A percentile compares a stretch with the other conserved stretches of the same genome.
Conservation (phyloP, 164 flowering plant species). For the Cinnamomum chago region DNA sequence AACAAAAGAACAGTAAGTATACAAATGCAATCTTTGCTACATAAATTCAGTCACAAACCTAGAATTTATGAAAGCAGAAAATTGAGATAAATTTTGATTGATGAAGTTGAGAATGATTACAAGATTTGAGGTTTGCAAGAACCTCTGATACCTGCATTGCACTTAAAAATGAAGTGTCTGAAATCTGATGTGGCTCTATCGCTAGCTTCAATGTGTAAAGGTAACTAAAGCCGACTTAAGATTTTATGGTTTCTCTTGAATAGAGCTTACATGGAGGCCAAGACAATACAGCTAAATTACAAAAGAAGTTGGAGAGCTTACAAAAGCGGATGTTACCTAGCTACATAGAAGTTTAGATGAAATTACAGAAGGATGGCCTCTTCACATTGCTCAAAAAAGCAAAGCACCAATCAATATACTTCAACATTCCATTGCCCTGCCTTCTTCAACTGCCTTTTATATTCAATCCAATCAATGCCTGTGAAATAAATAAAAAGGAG, state of each 20-base stretch:
- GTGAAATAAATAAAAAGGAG: conserved; percentile 7
- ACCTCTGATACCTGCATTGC: background rate
- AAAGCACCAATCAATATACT: conserved; percentile 51
- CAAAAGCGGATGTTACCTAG: conserved; percentile 16
- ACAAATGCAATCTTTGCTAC: too few relatives aligned
- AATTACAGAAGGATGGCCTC: conserved; percentile 12
- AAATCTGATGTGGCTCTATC: background rate
- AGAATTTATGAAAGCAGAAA: background rate
- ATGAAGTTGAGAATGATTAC: conserved; percentile 18
- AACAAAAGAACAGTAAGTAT: too few relatives aligned
- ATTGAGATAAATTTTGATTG: conserved; percentile 15
- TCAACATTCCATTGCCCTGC: conserved; percentile 99
- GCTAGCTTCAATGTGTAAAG: background rate
- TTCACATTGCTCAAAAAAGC: background rate
- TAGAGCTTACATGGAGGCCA: conserved; percentile 9
- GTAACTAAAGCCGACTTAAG: background rate
- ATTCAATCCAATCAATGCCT: conserved; percentile 87
- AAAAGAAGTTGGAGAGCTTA: conserved; percentile 5
- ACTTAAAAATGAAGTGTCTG: background rate
- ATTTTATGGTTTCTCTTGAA: background rate
- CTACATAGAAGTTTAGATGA: conserved; percentile 1
- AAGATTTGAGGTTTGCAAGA: conserved; percentile 6
- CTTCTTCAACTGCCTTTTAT: conserved; percentile 84
- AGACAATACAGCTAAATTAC: conserved; percentile 6
- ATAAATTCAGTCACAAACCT: too few relatives aligned